Conservation (phyloP, 1,284 basidiomycete genomes). For the Phellopilus nigrolimitatus region DNA sequence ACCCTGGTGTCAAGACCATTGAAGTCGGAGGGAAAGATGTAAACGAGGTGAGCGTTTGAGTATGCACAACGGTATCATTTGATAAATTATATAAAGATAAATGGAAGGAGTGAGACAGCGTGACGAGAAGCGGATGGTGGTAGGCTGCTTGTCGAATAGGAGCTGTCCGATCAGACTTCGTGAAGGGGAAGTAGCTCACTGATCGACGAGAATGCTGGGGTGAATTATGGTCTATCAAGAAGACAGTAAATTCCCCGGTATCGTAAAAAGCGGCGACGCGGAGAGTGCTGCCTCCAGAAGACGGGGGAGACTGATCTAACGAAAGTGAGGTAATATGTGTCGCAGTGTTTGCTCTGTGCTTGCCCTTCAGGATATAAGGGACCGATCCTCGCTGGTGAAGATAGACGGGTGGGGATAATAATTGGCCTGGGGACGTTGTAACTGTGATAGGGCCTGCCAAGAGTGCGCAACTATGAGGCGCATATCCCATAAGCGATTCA, state of each 20-base stretch:
- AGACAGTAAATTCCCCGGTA: conserved; percentile 60
- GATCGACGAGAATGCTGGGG: conserved; percentile 39
- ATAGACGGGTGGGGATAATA: conserved; percentile 27
- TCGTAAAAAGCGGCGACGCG: conserved; percentile 60
- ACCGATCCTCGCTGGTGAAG: conserved; percentile 25
- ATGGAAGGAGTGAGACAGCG: conserved; percentile 59
- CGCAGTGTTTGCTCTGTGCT: conserved; percentile 22
- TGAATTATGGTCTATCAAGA: conserved; percentile 43
- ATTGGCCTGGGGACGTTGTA: conserved; percentile 31
- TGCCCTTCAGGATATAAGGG: conserved; percentile 30
- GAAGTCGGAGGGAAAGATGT: conserved; percentile 71
- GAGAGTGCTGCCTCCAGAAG: conserved; percentile 29
- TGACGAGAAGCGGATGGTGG: conserved; percentile 70
- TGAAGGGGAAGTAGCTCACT: conserved; percentile 45
- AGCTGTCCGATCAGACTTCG: conserved; percentile 34
- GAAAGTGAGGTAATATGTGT: conserved; percentile 54
- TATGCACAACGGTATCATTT: conserved; percentile 41
- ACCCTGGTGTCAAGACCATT: conserved; percentile 58
- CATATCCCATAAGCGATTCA: background rate
- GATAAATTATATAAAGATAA: conserved; percentile 67
- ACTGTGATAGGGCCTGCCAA: conserved; percentile 40
- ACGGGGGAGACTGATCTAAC: conserved; percentile 63
- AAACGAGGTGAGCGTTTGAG: conserved; percentile 65
- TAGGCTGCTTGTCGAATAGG: conserved; percentile 63
- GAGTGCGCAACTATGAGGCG: conserved; percentile 29